Percentiles rank a stretch among this genome's conserved stretches.
These are phyloP conservation scores for Rhizopogon vinicolor DNA, from an alignment of 768 basidiomycete species.

Conservation along the genomic window DNA sequence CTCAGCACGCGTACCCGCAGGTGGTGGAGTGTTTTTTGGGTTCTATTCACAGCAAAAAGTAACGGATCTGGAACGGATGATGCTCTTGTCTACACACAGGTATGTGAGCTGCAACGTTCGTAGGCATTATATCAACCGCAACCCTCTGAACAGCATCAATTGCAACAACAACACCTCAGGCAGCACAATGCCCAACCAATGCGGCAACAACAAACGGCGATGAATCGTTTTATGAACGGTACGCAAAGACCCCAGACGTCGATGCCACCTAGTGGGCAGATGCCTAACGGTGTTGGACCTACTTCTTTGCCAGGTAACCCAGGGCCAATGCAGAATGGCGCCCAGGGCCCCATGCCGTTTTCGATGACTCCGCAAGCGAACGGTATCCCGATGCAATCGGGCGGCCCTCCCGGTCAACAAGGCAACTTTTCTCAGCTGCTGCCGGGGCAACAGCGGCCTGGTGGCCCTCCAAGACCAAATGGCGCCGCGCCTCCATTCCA, in stretches of 20 bases:
- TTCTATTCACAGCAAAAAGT: conserved; percentile 77
- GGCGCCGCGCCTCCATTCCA: conserved; percentile 46
- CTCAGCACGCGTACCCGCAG: conserved; percentile 29
- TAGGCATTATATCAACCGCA: conserved; percentile 6
- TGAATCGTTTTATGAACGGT: conserved; percentile 30
- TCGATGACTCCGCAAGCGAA: conserved; percentile 35
- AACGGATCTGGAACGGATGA: conserved; percentile 63
- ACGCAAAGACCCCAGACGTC: conserved; percentile 16
- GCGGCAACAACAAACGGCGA: conserved; percentile 24
- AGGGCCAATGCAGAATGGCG: conserved; percentile 23
- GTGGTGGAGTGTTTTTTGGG: conserved; percentile 92
- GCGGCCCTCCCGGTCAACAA: conserved; percentile 22
- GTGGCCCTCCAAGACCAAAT: conserved; percentile 33
- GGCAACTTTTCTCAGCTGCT: conserved; percentile 31
- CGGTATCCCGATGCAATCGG: conserved; percentile 34
- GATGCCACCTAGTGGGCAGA: conserved; percentile 11
- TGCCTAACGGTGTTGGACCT: conserved; percentile 27
- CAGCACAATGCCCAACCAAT: conserved; percentile 22
- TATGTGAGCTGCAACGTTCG: conserved; percentile 27
- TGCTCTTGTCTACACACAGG: conserved; percentile 67
- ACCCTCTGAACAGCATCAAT: conserved; percentile 29
- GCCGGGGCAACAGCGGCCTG: conserved; percentile 27
- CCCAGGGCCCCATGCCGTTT: conserved; percentile 14
- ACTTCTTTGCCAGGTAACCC: conserved; percentile 20
- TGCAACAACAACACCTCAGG: conserved; percentile 28